Conservation (phyloP, 805 yeast genomes). For the Candida manassasensis region DNA sequence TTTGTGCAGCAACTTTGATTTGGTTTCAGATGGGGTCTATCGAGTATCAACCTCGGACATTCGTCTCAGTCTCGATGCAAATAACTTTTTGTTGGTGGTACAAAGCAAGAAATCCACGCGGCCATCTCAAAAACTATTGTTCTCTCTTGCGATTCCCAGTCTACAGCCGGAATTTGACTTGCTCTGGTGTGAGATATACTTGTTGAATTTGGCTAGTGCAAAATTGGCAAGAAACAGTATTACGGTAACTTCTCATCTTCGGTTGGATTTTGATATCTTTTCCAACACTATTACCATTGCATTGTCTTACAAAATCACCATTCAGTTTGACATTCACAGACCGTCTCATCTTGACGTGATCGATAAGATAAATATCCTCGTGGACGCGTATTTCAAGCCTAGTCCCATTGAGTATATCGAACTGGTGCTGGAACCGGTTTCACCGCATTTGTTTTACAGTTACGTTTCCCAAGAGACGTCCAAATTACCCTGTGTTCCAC, state of each 20-base stretch:
- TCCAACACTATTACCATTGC: constrained; percentile 10
- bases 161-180: background rate
- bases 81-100: constrained; percentile 5
- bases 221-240: constrained; percentile 6
- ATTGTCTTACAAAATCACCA: constrained; percentile 12
- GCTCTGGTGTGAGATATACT: constrained; percentile 4
- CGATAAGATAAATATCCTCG: constrained; percentile 9
- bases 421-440: constrained; percentile 17
- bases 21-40: constrained; percentile 1
- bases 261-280: constrained; percentile 10
- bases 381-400: constrained; percentile 7
- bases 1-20: constrained; percentile 1
- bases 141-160: background rate
- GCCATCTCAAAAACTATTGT: background rate
- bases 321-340: constrained; percentile 16
- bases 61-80: constrained; percentile 10
- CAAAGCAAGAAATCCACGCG: constrained; percentile 1
- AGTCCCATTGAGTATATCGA: constrained; percentile 6
- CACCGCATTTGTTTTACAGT: constrained; percentile 44
- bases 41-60: constrained; percentile 12
- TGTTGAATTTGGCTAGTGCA: constrained; percentile 2
- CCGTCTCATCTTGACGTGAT: constrained; percentile 15
- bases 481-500: constrained; percentile 13
- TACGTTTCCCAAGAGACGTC: constrained; percentile 44
- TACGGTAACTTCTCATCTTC: constrained; percentile 6